A percentile compares a stretch with the other conserved stretches of the same genome.
These are phyloP conservation scores for Monilinia aucupariae DNA, from an alignment of 2,329 filamentous ascomycete genomes.

Conservation along the genomic window DNA sequence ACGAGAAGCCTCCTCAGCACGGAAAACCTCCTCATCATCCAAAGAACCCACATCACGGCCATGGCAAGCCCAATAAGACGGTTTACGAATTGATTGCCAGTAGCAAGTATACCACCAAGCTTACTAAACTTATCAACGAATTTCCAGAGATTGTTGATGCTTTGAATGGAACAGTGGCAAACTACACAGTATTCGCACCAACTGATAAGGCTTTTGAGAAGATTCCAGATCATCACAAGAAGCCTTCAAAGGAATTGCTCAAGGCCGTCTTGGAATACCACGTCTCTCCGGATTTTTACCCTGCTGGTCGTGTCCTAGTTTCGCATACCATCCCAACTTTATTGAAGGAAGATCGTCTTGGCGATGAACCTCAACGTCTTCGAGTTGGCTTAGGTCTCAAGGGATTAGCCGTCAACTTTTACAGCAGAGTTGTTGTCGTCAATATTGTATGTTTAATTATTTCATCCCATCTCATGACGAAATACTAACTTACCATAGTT, in stretches of 20 bases:
- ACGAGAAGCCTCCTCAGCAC: constrained; percentile 31
- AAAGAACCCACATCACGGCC: constrained; percentile 28
- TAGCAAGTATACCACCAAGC: constrained; percentile 70
- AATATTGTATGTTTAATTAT: constrained; percentile 55
- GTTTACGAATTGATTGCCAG: constrained; percentile 74
- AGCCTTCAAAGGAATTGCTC: constrained; percentile 65
- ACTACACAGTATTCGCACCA: constrained; percentile 79
- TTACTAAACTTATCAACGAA: constrained; percentile 69
- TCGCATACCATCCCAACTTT: constrained; percentile 71
- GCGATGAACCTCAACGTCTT: constrained; percentile 65
- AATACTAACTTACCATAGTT: constrained; percentile 40
- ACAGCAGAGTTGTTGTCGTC: constrained; percentile 61
- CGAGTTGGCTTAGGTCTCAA: constrained; percentile 57
- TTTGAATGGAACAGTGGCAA: constrained; percentile 68
- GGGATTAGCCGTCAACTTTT: constrained; percentile 71
- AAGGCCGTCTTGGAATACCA: constrained; percentile 71
- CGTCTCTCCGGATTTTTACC: constrained; percentile 61
- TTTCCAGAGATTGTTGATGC: constrained; percentile 65
- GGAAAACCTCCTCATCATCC: constrained; percentile 28
- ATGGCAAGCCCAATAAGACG: constrained; percentile 57
- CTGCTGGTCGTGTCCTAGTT: constrained; percentile 58
- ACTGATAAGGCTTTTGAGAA: constrained; percentile 69
- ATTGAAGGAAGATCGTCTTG: constrained; percentile 53
- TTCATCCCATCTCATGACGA: neutral
- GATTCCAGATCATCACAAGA: constrained; percentile 46